A percentile compares a stretch with the other conserved stretches of the same genome.
These are phyloP conservation scores for Polychaeton citri DNA, from an alignment of 2,329 filamentous ascomycete genomes.

Conservation along the genomic window DNA sequence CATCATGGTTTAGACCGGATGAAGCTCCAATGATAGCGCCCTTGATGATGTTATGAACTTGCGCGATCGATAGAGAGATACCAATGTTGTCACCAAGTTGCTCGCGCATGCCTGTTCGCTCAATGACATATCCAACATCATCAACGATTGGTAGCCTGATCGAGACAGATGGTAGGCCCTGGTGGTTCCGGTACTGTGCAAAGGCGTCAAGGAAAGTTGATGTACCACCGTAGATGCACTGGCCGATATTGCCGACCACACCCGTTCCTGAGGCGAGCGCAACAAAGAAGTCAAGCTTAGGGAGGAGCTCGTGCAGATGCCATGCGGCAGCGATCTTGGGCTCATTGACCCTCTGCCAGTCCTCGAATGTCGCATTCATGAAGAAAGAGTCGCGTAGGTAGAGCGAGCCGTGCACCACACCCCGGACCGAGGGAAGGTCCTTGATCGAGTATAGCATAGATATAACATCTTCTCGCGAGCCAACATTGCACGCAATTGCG, in stretches of 20 bases:
- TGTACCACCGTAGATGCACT: constrained; percentile 12
- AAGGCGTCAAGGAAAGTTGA: constrained; percentile 15
- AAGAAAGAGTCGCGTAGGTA: constrained; percentile 35
- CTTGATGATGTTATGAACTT: not conserved
- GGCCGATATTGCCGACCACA: constrained; percentile 10
- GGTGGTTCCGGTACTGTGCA: constrained; percentile 12
- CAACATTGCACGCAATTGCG: too few relatives aligned
- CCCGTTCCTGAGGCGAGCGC: constrained; percentile 13
- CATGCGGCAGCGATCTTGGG: constrained; percentile 40
- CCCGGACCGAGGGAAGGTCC: too few relatives aligned
- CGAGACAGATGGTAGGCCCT: constrained; percentile 11
- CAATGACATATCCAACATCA: constrained; percentile 17
- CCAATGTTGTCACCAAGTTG: too few relatives aligned
- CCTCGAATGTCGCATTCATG: constrained; percentile 33
- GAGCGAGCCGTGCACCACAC: too few relatives aligned
- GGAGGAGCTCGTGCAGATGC: constrained; percentile 34
- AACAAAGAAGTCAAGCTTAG: constrained; percentile 20
- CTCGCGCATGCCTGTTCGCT: constrained; percentile 2
- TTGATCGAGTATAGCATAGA: too few relatives aligned
- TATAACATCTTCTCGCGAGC: too few relatives aligned
- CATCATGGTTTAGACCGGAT: too few relatives aligned
- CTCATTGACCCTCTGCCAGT: constrained; percentile 31
- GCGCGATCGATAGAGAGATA: too few relatives aligned
- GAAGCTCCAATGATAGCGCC: not conserved
- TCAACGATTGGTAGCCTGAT: constrained; percentile 19